Percentiles rank a stretch among this genome's conserved stretches.
Evolutionary conservation across 176 grass and related monocot genomes (phyloP).

Genomic region (Pharus latifolius): DNA sequence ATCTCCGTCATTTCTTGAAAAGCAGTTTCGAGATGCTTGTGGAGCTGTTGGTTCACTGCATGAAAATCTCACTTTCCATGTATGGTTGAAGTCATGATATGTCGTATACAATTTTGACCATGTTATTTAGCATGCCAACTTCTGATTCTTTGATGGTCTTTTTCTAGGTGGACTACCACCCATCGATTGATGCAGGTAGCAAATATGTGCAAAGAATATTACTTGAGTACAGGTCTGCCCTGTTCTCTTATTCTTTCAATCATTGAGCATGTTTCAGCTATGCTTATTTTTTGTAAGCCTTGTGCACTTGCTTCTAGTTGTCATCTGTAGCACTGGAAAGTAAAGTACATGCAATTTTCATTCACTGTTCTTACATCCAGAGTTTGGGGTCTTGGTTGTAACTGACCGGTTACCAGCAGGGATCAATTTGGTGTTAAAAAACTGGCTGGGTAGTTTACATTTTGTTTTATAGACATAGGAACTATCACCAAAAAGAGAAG

Average conservation of each 20-base stretch:
- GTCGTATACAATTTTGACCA: not conserved
- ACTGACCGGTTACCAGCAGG: not conserved
- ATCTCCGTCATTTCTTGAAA: constrained; percentile 77
- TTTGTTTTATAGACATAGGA: not conserved
- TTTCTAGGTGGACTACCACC: constrained; percentile 80
- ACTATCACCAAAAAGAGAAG: not conserved
- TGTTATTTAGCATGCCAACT: constrained; percentile 10
- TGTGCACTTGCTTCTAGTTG: not conserved
- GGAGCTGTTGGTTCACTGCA: constrained; percentile 33
- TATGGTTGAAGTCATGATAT: constrained; percentile 12
- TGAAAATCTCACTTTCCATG: constrained; percentile 51
- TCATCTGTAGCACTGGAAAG: not conserved
- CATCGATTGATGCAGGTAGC: constrained; percentile 64
- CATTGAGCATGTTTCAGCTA: not conserved
- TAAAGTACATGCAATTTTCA: not conserved
- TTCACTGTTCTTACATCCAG: not conserved
- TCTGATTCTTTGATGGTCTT: constrained; percentile 16
- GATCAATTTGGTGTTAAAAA: not conserved
- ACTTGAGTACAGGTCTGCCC: constrained; percentile 73
- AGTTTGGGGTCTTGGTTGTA: not conserved
- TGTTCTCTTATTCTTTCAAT: constrained; percentile 19
- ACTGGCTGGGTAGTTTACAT: not conserved
- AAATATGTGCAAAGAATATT: constrained; percentile 80
- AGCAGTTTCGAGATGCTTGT: constrained; percentile 83
- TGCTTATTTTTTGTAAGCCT: not conserved